Conservation (phyloP, 2,329 filamentous ascomycete genomes). For the Ophiostoma sp. region DNA sequence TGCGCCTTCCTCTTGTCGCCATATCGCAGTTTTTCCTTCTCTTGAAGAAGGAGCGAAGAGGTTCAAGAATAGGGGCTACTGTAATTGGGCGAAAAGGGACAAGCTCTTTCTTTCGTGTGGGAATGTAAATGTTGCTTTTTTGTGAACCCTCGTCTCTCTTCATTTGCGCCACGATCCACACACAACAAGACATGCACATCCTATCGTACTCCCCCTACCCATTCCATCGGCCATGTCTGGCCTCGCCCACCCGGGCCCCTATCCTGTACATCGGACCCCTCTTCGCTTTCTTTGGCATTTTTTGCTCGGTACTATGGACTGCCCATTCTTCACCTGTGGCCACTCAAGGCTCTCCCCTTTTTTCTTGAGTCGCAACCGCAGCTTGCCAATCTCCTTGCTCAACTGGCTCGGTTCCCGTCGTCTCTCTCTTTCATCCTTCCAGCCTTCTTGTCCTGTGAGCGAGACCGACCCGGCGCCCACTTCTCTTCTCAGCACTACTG, state of each 20-base stretch:
- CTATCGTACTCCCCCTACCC: slow-evolving; percentile 14
- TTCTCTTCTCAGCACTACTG: slow-evolving; percentile 9
- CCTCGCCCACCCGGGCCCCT: not conserved
- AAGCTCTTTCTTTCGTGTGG: not conserved
- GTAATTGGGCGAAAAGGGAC: not conserved
- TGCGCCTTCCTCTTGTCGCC: not conserved
- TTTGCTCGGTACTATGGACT: not conserved
- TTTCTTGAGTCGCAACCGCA: not conserved
- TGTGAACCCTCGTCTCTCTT: not conserved
- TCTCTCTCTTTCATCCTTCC: not conserved
- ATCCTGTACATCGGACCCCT: slow-evolving; percentile 24
- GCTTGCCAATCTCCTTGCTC: not conserved
- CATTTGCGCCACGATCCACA: slow-evolving; percentile 10
- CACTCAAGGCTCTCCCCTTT: not conserved
- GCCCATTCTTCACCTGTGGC: not conserved
- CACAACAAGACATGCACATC: not conserved
- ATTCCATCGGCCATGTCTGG: not conserved
- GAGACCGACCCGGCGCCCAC: not conserved
- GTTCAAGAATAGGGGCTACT: not conserved
- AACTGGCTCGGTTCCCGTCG: not conserved
- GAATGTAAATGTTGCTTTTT: not conserved
- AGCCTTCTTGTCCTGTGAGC: not conserved
- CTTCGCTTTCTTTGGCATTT: not conserved
- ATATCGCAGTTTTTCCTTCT: not conserved
- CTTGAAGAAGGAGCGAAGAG: not conserved